Conservation (phyloP, 1,139 yeast genomes). For the Pichia sp. region DNA sequence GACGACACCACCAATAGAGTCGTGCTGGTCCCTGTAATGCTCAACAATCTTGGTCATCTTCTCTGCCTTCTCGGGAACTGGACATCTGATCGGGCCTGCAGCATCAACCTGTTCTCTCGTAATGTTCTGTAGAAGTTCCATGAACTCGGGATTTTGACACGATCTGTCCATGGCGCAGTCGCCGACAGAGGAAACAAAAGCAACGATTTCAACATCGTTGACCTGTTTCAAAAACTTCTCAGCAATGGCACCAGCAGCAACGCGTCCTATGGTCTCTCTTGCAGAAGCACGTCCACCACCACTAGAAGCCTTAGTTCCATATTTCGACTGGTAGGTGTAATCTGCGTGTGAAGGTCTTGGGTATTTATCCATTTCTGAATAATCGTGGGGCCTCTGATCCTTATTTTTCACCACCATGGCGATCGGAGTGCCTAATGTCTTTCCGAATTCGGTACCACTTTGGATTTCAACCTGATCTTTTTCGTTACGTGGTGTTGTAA, state of each 20-base stretch:
- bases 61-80: constrained; percentile 66
- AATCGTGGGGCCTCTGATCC: constrained; percentile 96
- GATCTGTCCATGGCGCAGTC: constrained; percentile 69
- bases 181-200: constrained; percentile 92
- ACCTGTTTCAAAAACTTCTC: constrained; percentile 79
- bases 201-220: constrained; percentile 88
- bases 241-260: constrained; percentile 98
- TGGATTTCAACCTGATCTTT: constrained; percentile 90
- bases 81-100: constrained; percentile 90
- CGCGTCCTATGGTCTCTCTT: constrained; percentile 96
- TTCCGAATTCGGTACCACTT: constrained; percentile 89
- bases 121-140: constrained; percentile 61
- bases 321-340: constrained; percentile 84
- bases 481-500: constrained; percentile 93
- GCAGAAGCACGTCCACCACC: constrained; percentile 99
- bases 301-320: constrained; percentile 87
- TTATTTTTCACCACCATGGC: constrained; percentile 90
- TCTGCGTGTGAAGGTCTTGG: constrained; percentile 99
- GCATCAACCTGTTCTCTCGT: constrained; percentile 88
- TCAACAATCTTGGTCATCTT: constrained; percentile 86
- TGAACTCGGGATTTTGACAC: constrained; percentile 61
- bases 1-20: constrained; percentile 96
- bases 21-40: constrained; percentile 78
- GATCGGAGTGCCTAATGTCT: constrained; percentile 91
- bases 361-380: constrained; percentile 87